Evolutionary conservation across 768 basidiomycete genomes (phyloP), one percentile per base, ranked within the genome.

Genomic region (Collybiopsis luxurians): DNA sequence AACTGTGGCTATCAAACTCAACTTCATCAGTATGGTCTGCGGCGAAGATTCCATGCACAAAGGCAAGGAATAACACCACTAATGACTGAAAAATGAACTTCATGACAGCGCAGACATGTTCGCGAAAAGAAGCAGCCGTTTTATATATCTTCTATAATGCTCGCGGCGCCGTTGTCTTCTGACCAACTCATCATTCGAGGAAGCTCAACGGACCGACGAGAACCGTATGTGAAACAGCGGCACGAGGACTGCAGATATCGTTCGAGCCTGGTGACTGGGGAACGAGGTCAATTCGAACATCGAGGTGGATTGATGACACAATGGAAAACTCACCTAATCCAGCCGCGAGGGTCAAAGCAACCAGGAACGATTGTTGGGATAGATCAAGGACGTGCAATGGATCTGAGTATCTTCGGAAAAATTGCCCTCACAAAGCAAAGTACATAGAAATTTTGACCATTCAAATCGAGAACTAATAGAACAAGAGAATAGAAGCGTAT

Each of bases 1-100:
- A 72, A 65, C 86, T 89, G 66, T 88, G 87, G 60, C 83, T 85
- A 67, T 92, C 90, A 60, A 79, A 82, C 39, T 66, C 65, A 15
- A 81, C 78, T 55, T 61, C 17, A 53, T 74, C 71, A 7, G 75
- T 75, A 24, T 69, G 51, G 19, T 48, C n/a, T 3, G 28, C 26
- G 26, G 46, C 46, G 7, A 48, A 6, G n/a, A 30, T 30, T 17
- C 26, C 21, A 17, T 30, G n/a, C 27, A 48, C 24, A 7, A 48
- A 19, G 15, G 19, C 27, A 31, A 48, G 46, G 15, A 31, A 28
- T n/a, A 19, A n/a, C 17, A 6, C 30, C n/a, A 28, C 46, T 28
- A 12, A 30, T 12, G 10, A 12, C 7, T 26, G 45, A 46, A 5
- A 17, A 11, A 17, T 15, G 7, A 48, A 19, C 26, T 48, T 30